phyloP scores from a whole-genome alignment of 495 filamentous ascomycete species.

The Parachaetomium inaequale region DNA sequence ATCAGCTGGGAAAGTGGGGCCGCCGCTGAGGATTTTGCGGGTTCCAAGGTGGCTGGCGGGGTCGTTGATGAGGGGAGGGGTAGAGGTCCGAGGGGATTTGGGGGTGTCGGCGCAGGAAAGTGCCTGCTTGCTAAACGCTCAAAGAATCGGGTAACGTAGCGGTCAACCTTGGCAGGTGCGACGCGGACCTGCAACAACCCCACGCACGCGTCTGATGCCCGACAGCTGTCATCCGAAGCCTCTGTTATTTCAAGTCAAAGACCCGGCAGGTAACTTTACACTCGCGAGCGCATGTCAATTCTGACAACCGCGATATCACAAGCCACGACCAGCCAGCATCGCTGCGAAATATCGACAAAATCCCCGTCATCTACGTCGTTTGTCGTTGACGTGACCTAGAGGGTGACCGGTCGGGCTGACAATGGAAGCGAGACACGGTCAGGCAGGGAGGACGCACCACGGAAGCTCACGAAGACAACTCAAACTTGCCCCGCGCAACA shows the following conservation, averaged over 20 bases:
- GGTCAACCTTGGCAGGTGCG: conserved; percentile 8
- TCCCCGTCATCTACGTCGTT: conserved; percentile 10
- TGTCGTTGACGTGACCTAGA: conserved; percentile 28
- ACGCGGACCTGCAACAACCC: not conserved
- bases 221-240: not conserved
- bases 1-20: conserved; percentile 36
- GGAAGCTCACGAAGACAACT: conserved; percentile 1
- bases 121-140: no score
- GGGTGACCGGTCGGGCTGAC: conserved; percentile 8
- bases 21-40: conserved; percentile 17
- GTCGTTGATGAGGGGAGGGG: conserved; percentile 22
- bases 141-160: no score
- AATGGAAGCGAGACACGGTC: conserved; percentile 23
- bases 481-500: not conserved
- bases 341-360: not conserved
- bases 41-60: conserved; percentile 29
- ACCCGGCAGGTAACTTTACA: no score
- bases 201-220: conserved; percentile 2
- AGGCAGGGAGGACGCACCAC: not conserved
- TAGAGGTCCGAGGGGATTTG: conserved; percentile 20
- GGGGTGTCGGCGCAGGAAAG: conserved; percentile 23
- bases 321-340: no score
- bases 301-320: no score
- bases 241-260: no score
- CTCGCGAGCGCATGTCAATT: no score